Conservation (phyloP, 2,329 filamentous ascomycete species). For the Penicillium sp. region DNA sequence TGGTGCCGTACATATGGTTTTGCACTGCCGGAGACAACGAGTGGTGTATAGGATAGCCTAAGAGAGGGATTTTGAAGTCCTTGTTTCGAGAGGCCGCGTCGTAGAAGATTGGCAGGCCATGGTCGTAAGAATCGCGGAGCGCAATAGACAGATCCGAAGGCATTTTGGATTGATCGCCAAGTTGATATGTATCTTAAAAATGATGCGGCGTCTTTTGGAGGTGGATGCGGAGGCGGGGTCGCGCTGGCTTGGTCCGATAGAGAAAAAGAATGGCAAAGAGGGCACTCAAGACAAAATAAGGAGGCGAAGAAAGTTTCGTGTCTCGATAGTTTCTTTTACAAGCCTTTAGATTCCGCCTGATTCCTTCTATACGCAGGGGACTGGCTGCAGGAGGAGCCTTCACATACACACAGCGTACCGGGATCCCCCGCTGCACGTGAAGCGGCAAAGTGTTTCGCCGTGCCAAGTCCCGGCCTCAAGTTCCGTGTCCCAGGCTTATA, state of each 20-base stretch:
- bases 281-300: no score
- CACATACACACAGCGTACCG: no score
- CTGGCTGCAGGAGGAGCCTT: no score
- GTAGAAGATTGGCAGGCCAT: constrained; percentile 4
- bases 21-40: constrained; percentile 13
- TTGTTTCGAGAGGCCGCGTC: constrained; percentile 1
- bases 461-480: neutral
- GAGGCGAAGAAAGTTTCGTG: no score
- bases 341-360: no score
- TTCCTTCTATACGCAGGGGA: neutral
- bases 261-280: no score
- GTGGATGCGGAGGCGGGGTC: no score
- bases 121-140: constrained; percentile 10
- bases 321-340: no score
- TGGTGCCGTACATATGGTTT: constrained; percentile 9
- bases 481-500: neutral
- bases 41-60: constrained; percentile 13
- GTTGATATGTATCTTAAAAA: neutral
- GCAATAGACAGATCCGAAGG: constrained; percentile 9
- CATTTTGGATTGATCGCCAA: neutral
- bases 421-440: neutral
- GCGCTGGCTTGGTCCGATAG: no score
- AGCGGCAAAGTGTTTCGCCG: constrained; percentile 6
- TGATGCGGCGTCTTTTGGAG: no score
- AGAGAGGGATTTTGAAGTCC: constrained; percentile 6